These are phyloP conservation scores for Fremontodendron californicum DNA, from an alignment of 345 rosid species.

Conservation along the genomic window DNA sequence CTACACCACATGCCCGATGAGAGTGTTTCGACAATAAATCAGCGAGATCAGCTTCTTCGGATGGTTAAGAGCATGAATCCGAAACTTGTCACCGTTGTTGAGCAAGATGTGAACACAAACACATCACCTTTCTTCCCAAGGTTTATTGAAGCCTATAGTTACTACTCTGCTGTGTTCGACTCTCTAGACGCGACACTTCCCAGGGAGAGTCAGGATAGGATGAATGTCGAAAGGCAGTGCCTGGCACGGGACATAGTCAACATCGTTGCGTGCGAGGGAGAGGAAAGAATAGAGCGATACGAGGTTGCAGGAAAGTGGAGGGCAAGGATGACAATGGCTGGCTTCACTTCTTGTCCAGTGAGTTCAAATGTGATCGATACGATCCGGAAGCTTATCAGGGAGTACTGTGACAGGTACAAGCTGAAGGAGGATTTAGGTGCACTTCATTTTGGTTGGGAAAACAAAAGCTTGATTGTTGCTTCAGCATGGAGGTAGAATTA, in stretches of 20 bases:
- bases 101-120: conserved; percentile 90
- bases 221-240: conserved; percentile 93
- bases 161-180: conserved; percentile 85
- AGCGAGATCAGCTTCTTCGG: conserved; percentile 85
- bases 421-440: conserved; percentile 60
- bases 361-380: conserved; percentile 42
- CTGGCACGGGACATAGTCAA: conserved; percentile 93
- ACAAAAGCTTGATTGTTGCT: conserved; percentile 73
- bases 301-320: conserved; percentile 95
- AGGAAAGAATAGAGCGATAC: conserved; percentile 83
- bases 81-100: conserved; percentile 87
- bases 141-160: conserved; percentile 77
- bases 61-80: conserved; percentile 88
- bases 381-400: conserved; percentile 45
- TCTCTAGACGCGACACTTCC: conserved; percentile 87
- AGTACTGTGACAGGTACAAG: conserved; percentile 60
- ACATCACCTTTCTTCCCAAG: conserved; percentile 81
- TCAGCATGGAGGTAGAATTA: conserved; percentile 70
- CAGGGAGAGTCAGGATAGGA: conserved; percentile 89
- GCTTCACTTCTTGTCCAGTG: conserved; percentile 62
- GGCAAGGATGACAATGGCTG: conserved; percentile 94
- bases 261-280: conserved; percentile 92
- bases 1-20: conserved; percentile 99
- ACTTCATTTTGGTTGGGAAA: conserved; percentile 88
- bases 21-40: conserved; percentile 89